Percentiles rank a stretch among this genome's conserved stretches.
Conservation (phyloP, 768 basidiomycete species). For the Boletus vermiculosoides region DNA sequence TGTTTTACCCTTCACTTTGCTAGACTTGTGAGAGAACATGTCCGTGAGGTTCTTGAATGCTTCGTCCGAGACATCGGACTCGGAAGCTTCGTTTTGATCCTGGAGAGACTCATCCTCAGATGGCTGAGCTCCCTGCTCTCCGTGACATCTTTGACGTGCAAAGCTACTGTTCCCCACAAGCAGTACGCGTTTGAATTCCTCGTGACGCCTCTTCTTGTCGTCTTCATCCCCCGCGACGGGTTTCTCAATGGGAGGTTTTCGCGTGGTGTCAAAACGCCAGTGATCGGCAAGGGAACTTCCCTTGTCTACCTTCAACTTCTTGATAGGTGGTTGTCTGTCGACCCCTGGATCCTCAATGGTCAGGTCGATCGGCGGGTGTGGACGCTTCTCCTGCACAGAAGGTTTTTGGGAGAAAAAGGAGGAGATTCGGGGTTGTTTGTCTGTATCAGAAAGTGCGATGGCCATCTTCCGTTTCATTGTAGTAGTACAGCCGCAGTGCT, state of each 20-base stretch:
- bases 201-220: constrained; percentile 43
- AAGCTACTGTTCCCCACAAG: constrained; percentile 45
- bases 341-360: constrained; percentile 42
- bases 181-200: constrained; percentile 55
- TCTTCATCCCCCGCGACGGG: constrained; percentile 33
- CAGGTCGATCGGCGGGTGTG: constrained; percentile 47
- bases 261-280: constrained; percentile 45
- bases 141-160: constrained; percentile 16
- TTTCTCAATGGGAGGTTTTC: background rate
- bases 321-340: constrained; percentile 27
- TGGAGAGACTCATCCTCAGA: constrained; percentile 24
- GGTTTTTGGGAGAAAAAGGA: constrained; percentile 37
- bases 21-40: constrained; percentile 42
- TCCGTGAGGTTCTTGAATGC: constrained; percentile 48
- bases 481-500: background rate
- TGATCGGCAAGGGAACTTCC: constrained; percentile 30
- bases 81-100: constrained; percentile 27
- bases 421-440: constrained; percentile 41
- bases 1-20: constrained; percentile 38
- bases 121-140: constrained; percentile 14
- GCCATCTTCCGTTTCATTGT: constrained; percentile 21
- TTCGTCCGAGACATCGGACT: constrained; percentile 44
- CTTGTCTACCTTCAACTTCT: constrained; percentile 27
- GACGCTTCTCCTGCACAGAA: constrained; percentile 31
- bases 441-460: background rate